Evolutionary conservation across 1,284 basidiomycete species (phyloP), one percentile per base, ranked within the genome.

Genomic region (Phlebopus sp.): DNA sequence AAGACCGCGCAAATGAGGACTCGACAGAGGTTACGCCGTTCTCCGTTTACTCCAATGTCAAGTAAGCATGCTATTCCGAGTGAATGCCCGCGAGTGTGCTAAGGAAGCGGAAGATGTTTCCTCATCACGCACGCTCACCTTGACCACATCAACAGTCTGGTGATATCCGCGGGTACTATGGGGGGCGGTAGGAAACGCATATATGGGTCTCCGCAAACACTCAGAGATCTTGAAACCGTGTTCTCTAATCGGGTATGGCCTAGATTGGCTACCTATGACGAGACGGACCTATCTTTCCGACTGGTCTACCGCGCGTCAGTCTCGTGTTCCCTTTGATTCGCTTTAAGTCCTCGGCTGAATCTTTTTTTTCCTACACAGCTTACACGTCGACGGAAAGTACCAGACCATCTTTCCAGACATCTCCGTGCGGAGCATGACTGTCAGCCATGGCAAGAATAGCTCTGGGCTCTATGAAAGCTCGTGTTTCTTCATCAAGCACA

Each of bases 241-340:
- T 93, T 93, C 62, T 78, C 83, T 3, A 85, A 83, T 60, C 77
- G 85, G 11, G 70, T 91, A 44, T 93, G 90, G 90, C 90, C 90
- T 1, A 85, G 83, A 54, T 76, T 93, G 15, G 90, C 87, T 2
- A 84, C 85, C 9, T 87, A 83, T 77, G 72, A 84, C 46, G 77
- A 82, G 56, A 63, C 75, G 3, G 78, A 86, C 52, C 72, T 77
- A 2, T 63, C 73, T 5, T 70, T 72, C 52, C 80, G 79, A 47
- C 69, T 84, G 35, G 60, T 88, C 47, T 85, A 85, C 54, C 74
- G 77, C 45, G 61, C 69, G 83, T 85, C 62, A 63, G 81, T 71
- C 42, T 46, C 51, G 37, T 48, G 44, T 42, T 37, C 37, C 46
- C 1, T 35, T 27, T 14, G 13, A 17, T 11, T 25, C 31, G 31